These are phyloP conservation scores for Cerrena zonata DNA, from an alignment of 1,284 basidiomycete genomes.

Conservation along the genomic window DNA sequence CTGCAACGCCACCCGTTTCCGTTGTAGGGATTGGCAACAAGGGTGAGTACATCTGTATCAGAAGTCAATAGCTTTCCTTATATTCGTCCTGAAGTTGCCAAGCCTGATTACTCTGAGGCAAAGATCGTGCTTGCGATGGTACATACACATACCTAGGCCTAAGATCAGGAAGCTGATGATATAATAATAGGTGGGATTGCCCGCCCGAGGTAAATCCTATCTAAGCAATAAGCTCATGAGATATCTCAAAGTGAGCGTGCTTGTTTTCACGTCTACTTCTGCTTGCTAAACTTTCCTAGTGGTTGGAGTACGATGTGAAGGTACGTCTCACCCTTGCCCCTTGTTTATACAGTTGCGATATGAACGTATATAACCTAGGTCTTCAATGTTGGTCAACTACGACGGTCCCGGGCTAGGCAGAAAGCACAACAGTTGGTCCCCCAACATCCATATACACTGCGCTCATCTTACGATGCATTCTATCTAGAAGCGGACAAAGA, in stretches of 20 bases:
- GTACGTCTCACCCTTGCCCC: slow-evolving; percentile 30
- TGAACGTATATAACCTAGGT: slow-evolving; percentile 60
- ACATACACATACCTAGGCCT: slow-evolving; percentile 9
- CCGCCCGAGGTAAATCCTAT: slow-evolving; percentile 81
- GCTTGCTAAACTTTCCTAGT: slow-evolving; percentile 43
- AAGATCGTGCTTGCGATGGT: slow-evolving; percentile 99
- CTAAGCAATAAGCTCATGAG: slow-evolving; percentile 80
- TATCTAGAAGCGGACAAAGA: slow-evolving; percentile 62
- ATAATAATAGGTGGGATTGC: slow-evolving; percentile 60
- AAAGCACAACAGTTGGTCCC: slow-evolving; percentile 64
- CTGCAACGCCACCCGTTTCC: slow-evolving; percentile 68
- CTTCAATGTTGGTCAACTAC: slow-evolving; percentile 95
- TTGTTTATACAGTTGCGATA: slow-evolving; percentile 10
- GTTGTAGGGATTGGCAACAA: slow-evolving; percentile 80
- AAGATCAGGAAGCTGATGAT: slow-evolving; percentile 25
- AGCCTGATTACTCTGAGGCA: slow-evolving; percentile 95
- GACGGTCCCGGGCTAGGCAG: slow-evolving; percentile 80
- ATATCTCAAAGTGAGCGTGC: slow-evolving; percentile 59
- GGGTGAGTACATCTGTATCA: slow-evolving; percentile 38
- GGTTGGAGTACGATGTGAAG: slow-evolving; percentile 98
- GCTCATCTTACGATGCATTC: not conserved
- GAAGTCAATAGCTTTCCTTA: not conserved
- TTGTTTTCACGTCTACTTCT: not conserved
- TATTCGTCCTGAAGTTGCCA: slow-evolving; percentile 61
- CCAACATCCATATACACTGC: slow-evolving; percentile 1